Base-by-base conservation (phyloP, 139 green algal genomes). In the Pycnococcus provasolii region DNA sequence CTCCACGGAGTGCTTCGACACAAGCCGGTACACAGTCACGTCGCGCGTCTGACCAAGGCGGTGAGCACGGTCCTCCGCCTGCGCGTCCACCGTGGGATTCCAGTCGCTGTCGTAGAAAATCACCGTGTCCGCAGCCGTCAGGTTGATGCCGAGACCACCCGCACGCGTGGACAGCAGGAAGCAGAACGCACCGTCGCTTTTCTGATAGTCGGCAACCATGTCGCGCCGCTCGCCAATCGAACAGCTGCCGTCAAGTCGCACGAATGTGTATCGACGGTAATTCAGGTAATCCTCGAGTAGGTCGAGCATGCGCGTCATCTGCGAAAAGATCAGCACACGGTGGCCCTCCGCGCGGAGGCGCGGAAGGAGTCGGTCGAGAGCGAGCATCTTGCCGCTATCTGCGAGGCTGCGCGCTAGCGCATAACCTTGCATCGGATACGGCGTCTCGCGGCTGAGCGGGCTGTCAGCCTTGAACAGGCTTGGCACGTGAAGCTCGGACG, bases 181-280 rank as follows among this genome's bases (percentile, higher is more conserved):
- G 43, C 71, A 67, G 48, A 81, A 96, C 40, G 44, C 81, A 6
- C 78, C 79, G 45, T 85, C 60, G 48, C 47, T 37, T 41, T 58
- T 74, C 67, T 81, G 75, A 45, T 79, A 81, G 55, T 73, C 57
- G 9, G 68, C 62, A 4, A 81, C 75, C 75, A 81, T 81, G 43
- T 81, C 75, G 26, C 74, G 51, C n/a, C 83, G 73, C 64, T 89
- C 83, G 26, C 71, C 68, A 11, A 87, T 85, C 47, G 57, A 65
- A 37, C 71, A 83, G 26, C 78, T 81, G 9, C 85, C 85, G 66
- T 91, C 85, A 41, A 91, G 73, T 37, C 85, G 75, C 50, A 87
- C 66, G 67, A 83, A 88, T 42, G 75, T 71, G 58, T 78, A 76
- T 59, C 68, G 70, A 40, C 79, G 67, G 68, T 72, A 81, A 46